These are phyloP conservation scores for Atalantia buxifolia DNA, from an alignment of 345 rosid genomes.

Conservation along the genomic window DNA sequence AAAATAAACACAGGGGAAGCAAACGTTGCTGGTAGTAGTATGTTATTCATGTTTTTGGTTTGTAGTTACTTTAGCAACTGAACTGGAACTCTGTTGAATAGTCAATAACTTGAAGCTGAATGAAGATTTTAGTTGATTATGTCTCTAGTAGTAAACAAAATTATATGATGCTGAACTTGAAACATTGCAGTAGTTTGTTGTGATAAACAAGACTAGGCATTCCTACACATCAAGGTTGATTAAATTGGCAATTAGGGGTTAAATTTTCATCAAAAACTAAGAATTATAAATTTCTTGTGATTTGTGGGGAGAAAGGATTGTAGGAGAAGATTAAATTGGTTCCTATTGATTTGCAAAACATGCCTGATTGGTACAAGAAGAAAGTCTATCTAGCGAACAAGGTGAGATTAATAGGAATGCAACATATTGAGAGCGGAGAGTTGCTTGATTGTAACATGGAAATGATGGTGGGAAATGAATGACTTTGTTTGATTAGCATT, in stretches of 20 bases:
- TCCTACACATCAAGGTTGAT: not conserved
- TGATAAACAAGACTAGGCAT: not conserved
- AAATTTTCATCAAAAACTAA: not conserved
- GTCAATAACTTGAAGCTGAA: not conserved
- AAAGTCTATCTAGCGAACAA: constrained; percentile 68
- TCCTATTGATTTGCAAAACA: constrained; percentile 60
- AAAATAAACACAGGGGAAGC: not conserved
- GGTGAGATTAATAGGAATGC: constrained; percentile 33
- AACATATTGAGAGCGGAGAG: not conserved
- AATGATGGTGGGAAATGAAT: not conserved
- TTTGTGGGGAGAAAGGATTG: constrained; percentile 51
- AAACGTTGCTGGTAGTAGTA: not conserved
- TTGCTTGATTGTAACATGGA: not conserved
- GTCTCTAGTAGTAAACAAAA: not conserved
- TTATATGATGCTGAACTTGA: not conserved
- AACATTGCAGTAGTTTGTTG: too few species aligned
- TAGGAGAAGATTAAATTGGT: constrained; percentile 76
- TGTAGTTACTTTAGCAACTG: not conserved
- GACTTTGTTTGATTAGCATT: not conserved
- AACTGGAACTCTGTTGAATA: not conserved
- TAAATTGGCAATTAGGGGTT: not conserved
- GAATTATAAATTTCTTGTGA: not conserved
- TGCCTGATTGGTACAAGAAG: constrained; percentile 84
- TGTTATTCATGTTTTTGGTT: not conserved
- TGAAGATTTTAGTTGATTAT: not conserved